Evolutionary conservation across 768 basidiomycete species (phyloP).

Genomic region (Leccinum uliginosum): DNA sequence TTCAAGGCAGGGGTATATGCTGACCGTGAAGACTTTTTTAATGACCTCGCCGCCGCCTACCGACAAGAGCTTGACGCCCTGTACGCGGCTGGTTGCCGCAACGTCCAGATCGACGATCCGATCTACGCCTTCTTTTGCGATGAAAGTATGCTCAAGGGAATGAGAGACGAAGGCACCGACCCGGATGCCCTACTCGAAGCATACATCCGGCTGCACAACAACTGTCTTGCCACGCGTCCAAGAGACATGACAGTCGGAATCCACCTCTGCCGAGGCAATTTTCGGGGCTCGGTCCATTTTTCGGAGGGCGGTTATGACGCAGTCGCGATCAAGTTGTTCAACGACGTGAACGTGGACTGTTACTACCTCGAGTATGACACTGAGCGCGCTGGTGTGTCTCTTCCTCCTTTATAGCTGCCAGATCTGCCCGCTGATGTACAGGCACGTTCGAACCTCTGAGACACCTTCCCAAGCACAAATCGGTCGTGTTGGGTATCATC

Average conservation of each 20-base stretch:
- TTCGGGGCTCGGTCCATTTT: slow-evolving; percentile 34
- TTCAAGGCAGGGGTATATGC: slow-evolving; percentile 9
- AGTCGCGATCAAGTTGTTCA: slow-evolving; percentile 44
- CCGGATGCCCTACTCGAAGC: not conserved
- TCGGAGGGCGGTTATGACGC: slow-evolving; percentile 15
- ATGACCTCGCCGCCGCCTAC: slow-evolving; percentile 15
- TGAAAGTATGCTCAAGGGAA: not conserved
- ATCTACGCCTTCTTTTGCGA: not conserved
- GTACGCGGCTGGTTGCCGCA: not conserved
- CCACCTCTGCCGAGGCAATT: slow-evolving; percentile 44
- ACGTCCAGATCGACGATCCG: not conserved
- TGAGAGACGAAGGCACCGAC: not conserved
- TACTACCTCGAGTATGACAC: not conserved
- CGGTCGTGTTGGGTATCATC: not conserved
- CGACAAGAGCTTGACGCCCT: not conserved
- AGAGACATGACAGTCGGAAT: slow-evolving; percentile 31
- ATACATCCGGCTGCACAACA: not conserved
- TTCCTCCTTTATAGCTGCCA: not conserved
- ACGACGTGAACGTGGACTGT: slow-evolving; percentile 22
- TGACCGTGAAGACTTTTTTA: slow-evolving; percentile 40
- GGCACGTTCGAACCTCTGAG: slow-evolving; percentile 24
- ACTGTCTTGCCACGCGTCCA: not conserved
- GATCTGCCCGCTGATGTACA: not conserved
- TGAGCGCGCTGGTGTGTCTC: not conserved
- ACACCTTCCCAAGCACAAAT: not conserved